A percentile compares a stretch with the other conserved stretches of the same genome.
Evolutionary conservation across 345 rosid genomes (phyloP).

Genomic region (Microthlaspi erraticum): DNA sequence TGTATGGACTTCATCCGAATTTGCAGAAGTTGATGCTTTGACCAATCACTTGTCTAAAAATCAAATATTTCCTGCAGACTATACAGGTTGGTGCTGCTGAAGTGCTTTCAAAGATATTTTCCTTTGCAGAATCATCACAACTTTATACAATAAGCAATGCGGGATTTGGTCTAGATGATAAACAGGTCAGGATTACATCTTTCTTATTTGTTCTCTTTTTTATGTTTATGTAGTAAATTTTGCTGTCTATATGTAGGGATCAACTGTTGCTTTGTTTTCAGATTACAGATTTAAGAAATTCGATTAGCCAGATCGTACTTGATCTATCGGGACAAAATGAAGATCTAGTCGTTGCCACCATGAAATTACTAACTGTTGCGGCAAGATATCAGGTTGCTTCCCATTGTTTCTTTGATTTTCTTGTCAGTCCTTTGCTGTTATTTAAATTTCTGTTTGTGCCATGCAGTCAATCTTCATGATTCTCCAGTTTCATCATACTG

Average conservation of each 20-base stretch:
- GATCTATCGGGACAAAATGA: conserved; percentile 58
- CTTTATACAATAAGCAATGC: conserved; percentile 54
- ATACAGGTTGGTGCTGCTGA: conserved; percentile 73
- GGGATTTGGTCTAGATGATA: conserved; percentile 71
- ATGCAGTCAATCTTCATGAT: not conserved
- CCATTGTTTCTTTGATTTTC: conserved; percentile 10
- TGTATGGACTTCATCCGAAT: conserved; percentile 53
- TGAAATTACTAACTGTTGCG: conserved; percentile 68
- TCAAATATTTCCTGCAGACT: conserved; percentile 52
- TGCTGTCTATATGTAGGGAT: conserved; percentile 36
- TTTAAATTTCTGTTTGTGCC: conserved; percentile 16
- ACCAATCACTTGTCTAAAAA: conserved; percentile 13
- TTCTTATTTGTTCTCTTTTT: conserved; percentile 25
- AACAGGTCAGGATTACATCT: conserved; percentile 64
- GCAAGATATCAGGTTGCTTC: conserved; percentile 75
- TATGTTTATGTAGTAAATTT: conserved; percentile 19
- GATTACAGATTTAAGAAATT: conserved; percentile 64
- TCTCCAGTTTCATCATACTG: conserved; percentile 18
- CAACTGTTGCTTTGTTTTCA: conserved; percentile 44
- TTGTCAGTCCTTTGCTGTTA: conserved; percentile 21
- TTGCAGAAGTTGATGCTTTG: conserved; percentile 24
- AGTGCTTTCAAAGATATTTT: conserved; percentile 63
- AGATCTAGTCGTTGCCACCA: conserved; percentile 63
- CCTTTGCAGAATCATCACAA: conserved; percentile 58
- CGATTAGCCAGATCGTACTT: conserved; percentile 51